Evolutionary conservation across 305 asterid genomes (phyloP).

Genomic region (Fraxinus latifolia): DNA sequence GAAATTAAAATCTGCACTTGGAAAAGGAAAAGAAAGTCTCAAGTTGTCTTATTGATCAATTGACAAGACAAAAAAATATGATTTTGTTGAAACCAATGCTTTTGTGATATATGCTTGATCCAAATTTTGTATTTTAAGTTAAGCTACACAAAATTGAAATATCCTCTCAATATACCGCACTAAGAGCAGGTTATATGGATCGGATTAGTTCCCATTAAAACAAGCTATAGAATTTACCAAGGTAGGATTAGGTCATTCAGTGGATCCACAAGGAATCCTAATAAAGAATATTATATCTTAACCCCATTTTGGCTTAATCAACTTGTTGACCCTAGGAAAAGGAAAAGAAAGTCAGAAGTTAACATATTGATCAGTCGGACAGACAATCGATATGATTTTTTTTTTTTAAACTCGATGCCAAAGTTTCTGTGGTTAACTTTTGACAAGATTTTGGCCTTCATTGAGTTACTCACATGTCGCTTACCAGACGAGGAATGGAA

Average conservation of each 20-base stretch:
- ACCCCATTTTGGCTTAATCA: neutral
- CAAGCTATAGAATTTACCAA: neutral
- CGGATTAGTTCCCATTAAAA: neutral
- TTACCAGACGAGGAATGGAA: neutral
- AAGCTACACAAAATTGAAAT: neutral
- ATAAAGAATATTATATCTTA: neutral
- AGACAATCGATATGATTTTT: neutral
- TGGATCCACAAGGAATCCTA: neutral
- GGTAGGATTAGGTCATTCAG: neutral
- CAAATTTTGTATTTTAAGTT: neutral
- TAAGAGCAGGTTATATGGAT: neutral
- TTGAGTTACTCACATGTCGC: neutral
- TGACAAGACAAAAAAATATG: neutral
- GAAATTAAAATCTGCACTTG: too few relatives aligned
- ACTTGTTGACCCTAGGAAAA: neutral
- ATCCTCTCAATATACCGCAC: neutral
- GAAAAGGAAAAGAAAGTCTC: neutral
- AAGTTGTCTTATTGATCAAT: neutral
- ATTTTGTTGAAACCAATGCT: neutral
- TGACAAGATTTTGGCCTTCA: neutral
- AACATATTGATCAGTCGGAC: neutral
- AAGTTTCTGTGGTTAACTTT: neutral
- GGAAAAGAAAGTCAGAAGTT: neutral
- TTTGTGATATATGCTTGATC: neutral
- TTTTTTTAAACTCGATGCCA: neutral